Base-by-base conservation (phyloP, 2,329 filamentous ascomycete species). In the Arthrobotrys musiformis region DNA sequence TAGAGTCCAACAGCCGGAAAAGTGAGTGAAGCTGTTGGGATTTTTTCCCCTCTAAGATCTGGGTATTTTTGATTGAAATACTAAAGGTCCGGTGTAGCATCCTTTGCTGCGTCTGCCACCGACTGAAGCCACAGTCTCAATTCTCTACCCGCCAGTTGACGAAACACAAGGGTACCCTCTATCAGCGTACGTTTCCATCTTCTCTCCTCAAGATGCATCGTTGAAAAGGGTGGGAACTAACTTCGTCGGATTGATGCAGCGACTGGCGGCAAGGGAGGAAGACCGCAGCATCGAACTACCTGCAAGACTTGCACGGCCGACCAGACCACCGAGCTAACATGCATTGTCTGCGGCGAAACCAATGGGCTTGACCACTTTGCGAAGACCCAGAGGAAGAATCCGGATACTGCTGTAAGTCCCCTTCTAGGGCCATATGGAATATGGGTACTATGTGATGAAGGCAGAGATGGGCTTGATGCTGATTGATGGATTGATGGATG, bases 281-380 rank as follows among this genome's bases (percentile, higher is more conserved):
- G 50, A n/a, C 56, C 30, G 1, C 56, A 74, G 11, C 61, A 79
- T 40, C 64, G 52, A 13, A 76, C 78, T n/a, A 81, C 80, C 19
- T 81, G 80, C 68, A 80, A 78, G 54, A 60, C 74, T 1, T 89
- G 87, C 77, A 84, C 84, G n/a, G 84, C 84, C 2, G 79, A 80
- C 11, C 85, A 85, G 69, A 80, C 82, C 1, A 81, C 84, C 8
- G 87, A 89, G 79, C 80, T 89, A 56, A 83, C 83, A 11, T 89
- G 87, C 80, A 82, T 75, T 44, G 81, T 85, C 58, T 89, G 87
- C 79, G 81, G 83, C 22, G 81, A 83, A 73, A 84, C 82, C 0
- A 87, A 88, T 79, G 83, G 83, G 0, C 75, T 87, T 0, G 83
- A 85, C 4, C 82, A 82, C 0, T 89, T 88, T 78, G 84, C 86